A percentile compares a stretch with the other conserved stretches of the same genome.
phyloP scores from a whole-genome alignment of 2,329 filamentous ascomycete species.

The Tetracladium maxilliforme region DNA sequence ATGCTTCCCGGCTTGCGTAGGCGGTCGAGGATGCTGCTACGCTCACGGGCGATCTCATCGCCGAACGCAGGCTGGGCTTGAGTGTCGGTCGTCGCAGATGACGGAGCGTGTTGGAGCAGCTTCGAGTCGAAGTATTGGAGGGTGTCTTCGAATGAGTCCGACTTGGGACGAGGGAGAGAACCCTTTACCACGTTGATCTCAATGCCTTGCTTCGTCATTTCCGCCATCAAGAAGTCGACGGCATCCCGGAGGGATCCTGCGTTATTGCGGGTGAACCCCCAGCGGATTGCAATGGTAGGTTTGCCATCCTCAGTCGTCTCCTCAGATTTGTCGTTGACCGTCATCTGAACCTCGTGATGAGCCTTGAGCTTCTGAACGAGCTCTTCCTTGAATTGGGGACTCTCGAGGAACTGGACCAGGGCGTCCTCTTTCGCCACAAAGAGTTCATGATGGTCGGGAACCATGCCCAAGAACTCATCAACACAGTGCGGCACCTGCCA shows the following conservation, averaged over 20 bases:
- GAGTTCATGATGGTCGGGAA: constrained; percentile 89
- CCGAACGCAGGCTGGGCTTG: constrained; percentile 76
- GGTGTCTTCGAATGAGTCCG: constrained; percentile 95
- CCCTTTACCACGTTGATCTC: constrained; percentile 80
- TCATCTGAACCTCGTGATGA: constrained; percentile 83
- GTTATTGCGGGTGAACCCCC: constrained; percentile 91
- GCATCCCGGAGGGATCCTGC: constrained; percentile 90
- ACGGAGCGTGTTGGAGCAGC: constrained; percentile 81
- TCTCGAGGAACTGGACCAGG: constrained; percentile 69
- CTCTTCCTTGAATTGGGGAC: constrained; percentile 65
- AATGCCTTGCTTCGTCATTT: constrained; percentile 78
- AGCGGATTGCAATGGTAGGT: constrained; percentile 48
- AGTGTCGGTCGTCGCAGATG: constrained; percentile 69
- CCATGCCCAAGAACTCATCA: constrained; percentile 94
- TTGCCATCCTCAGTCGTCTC: constrained; percentile 41
- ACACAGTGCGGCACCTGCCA: constrained; percentile 97
- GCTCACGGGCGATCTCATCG: constrained; percentile 66
- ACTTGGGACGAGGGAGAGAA: constrained; percentile 94
- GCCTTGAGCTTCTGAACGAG: constrained; percentile 72
- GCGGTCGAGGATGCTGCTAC: constrained; percentile 75
- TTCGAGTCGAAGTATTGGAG: constrained; percentile 96
- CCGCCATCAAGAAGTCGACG: constrained; percentile 81
- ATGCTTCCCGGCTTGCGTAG: constrained; percentile 91
- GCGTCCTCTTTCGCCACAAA: constrained; percentile 64
- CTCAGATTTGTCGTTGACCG: constrained; percentile 50